Evolutionary conservation across 2,329 filamentous ascomycete genomes (phyloP).

Genomic region (Colletotrichum tropicale): DNA sequence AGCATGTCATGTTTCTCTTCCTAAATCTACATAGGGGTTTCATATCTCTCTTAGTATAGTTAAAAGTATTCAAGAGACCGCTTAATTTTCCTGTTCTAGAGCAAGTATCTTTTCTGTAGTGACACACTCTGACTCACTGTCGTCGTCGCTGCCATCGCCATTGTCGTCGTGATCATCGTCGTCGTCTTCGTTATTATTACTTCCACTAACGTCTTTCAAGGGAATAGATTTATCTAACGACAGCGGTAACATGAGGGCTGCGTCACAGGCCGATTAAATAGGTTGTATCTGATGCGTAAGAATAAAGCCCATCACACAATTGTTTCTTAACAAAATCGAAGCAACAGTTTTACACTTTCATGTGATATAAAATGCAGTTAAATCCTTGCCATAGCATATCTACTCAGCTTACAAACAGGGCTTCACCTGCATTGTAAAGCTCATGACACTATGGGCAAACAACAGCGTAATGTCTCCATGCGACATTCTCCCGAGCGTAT

Average conservation of each 20-base stretch:
- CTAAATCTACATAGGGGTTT: not conserved
- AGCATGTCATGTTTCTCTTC: not conserved
- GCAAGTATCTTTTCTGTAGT: not conserved
- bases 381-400: not conserved
- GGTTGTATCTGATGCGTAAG: not conserved
- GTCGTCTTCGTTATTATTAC: no score
- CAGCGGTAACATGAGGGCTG: no score
- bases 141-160: not conserved
- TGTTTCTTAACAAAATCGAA: not conserved
- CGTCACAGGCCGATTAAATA: no score
- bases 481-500: not conserved
- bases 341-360: not conserved
- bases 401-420: not conserved
- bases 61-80: accelerated
- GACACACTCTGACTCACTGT: accelerated
- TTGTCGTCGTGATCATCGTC: no score
- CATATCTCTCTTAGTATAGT: accelerated
- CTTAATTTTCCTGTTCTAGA: accelerated
- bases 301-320: not conserved
- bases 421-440: not conserved
- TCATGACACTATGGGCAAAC: not conserved
- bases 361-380: no score
- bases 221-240: no score
- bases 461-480: not conserved
- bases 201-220: no score